phyloP scores from a whole-genome alignment of 2,329 filamentous ascomycete genomes.

The Apiospora malaysiana region DNA sequence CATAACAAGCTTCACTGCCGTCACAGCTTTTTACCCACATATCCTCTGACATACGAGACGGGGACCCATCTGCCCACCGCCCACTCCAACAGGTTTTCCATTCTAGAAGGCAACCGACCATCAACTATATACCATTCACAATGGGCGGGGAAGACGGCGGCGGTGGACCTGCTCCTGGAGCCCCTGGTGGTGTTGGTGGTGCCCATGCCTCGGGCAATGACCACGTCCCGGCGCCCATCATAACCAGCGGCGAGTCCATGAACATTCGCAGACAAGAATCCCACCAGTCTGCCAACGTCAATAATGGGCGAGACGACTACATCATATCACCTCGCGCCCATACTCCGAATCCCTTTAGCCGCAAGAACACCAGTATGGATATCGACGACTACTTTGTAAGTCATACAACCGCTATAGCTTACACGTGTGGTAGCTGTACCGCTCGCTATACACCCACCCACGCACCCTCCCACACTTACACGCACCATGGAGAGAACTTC shows the following conservation, averaged over 20 bases:
- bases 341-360: conserved; percentile 41
- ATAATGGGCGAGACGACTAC: conserved; percentile 1
- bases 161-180: background rate
- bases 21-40: conserved; percentile 62
- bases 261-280: background rate
- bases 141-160: conserved; percentile 8
- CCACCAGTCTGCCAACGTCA: background rate
- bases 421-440: conserved; percentile 58
- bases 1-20: background rate
- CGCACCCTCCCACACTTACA: too few relatives aligned
- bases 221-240: conserved; percentile 4
- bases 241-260: conserved; percentile 1
- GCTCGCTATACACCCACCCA: too few relatives aligned
- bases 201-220: background rate
- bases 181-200: background rate
- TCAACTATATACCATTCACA: background rate
- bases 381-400: conserved; percentile 53
- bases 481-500: too few relatives aligned
- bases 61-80: background rate
- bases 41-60: conserved; percentile 69
- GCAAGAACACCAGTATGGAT: conserved; percentile 43
- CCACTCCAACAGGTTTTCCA: background rate
- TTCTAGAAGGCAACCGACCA: background rate
- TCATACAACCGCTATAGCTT: conserved; percentile 68
- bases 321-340: conserved; percentile 8